phyloP scores from a whole-genome alignment of 768 basidiomycete species.

The Thelephora aurantiotincta region DNA sequence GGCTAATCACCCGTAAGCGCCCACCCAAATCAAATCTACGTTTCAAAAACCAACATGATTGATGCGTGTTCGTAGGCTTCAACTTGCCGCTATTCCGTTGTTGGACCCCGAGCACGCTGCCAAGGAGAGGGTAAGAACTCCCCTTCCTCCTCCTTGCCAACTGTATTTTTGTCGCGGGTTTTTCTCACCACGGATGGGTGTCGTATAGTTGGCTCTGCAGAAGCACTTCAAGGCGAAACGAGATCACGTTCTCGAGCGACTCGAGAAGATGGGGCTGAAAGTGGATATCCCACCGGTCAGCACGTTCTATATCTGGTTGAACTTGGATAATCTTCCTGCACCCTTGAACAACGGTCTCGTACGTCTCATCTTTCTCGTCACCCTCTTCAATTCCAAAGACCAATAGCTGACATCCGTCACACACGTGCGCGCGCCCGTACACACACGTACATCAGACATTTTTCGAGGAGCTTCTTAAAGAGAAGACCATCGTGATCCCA shows the following conservation, averaged over 20 bases:
- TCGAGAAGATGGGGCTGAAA: constrained; percentile 63
- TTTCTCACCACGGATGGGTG: not conserved
- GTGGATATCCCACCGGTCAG: constrained; percentile 63
- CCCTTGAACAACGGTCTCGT: constrained; percentile 85
- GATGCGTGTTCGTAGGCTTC: constrained; percentile 33
- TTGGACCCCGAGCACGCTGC: constrained; percentile 57
- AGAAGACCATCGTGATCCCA: constrained; percentile 82
- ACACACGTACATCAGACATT: constrained; percentile 48
- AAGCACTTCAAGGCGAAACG: constrained; percentile 86
- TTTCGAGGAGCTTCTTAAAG: constrained; percentile 89
- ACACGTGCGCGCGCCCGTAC: constrained; percentile 1
- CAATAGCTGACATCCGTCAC: not conserved
- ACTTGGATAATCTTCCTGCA: constrained; percentile 60
- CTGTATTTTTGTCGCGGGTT: not conserved
- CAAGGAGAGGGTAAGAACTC: constrained; percentile 31
- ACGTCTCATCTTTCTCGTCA: constrained; percentile 10
- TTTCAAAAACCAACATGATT: no score
- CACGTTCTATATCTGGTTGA: constrained; percentile 95
- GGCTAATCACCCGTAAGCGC: constrained; percentile 76
- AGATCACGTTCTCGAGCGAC: constrained; percentile 76
- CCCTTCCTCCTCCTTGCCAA: not conserved
- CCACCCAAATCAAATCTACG: not conserved
- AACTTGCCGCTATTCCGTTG: constrained; percentile 78
- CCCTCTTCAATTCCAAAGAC: not conserved
- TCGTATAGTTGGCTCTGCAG: constrained; percentile 55